Evolutionary conservation across 495 filamentous ascomycete genomes (phyloP), one percentile per base, ranked within the genome.

Genomic region (Cudoniella acicularis): DNA sequence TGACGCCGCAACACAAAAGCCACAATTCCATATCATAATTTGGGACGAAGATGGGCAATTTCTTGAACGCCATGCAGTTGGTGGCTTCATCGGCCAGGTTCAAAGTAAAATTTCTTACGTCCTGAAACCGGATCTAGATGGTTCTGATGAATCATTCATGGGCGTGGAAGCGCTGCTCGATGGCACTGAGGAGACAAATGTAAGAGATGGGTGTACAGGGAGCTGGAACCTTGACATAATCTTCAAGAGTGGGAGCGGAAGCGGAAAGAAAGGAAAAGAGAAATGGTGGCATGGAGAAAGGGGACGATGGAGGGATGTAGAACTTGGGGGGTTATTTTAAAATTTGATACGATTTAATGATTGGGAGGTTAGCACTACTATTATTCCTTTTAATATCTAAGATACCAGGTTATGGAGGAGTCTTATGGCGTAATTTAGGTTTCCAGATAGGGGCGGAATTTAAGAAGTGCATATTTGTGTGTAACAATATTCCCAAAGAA

Each of bases 101-200:
- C 78, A 73, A 50, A 80, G 75, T n/a, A 67, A 69, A 53, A 81
- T 90, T 22, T 55, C 61, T n/a, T 90, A 90, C 57, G 72, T 69
- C 11, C 67, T 90, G 13, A 65, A 73, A 45, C 78, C 86, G 1
- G 85, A 89, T 58, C 64, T 76, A 0, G 79, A 78, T 10, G 85
- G 79, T 21, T 74, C 70, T 17, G 82, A 86, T 47, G 79, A 82
- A 57, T 81, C 80, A 2, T 65, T 87, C 40, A 71, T 85, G 0
- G 72, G 75, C n/a, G 72, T 86, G 46, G 67, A 67, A 24, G 63
- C 61, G 17, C 61, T 68, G 30, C 54, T 57, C 49, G 70, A 63
- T 20, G 61, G 62, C 25, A 61, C 49, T 16, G 70, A 67, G 21
- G 69, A 70, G 43, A 61, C 54, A 6, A 57, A 53, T 22, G 67